phyloP scores from a whole-genome alignment of 2,329 filamentous ascomycete genomes.

The Botryotinia globosa region DNA sequence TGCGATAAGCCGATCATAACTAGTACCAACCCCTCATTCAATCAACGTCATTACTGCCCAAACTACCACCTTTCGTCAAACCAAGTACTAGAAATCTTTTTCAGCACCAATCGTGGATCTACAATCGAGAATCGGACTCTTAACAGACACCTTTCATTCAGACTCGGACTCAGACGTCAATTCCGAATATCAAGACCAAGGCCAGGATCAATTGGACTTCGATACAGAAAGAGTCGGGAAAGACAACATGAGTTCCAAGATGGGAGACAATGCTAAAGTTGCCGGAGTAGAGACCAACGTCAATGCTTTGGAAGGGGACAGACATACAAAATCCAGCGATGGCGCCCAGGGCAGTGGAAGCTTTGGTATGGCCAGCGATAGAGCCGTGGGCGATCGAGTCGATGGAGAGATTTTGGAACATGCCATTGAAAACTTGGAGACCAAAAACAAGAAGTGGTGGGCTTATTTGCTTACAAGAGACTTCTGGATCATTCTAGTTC shows the following conservation, averaged over 20 bases:
- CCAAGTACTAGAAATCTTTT: neutral
- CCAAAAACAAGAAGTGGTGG: constrained; percentile 56
- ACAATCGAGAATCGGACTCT: constrained; percentile 27
- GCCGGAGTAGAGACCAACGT: constrained; percentile 28
- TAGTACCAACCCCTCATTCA: neutral
- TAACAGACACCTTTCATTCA: constrained; percentile 34
- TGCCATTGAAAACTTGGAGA: constrained; percentile 56
- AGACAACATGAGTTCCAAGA: constrained; percentile 15
- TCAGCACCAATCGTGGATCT: constrained; percentile 13
- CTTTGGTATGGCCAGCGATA: constrained; percentile 23
- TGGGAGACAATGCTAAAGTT: constrained; percentile 19
- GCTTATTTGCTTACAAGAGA: constrained; percentile 79
- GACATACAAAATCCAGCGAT: constrained; percentile 31
- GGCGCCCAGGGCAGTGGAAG: constrained; percentile 22
- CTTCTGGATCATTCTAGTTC: constrained; percentile 78
- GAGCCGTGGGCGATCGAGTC: constrained; percentile 20
- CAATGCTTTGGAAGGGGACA: constrained; percentile 14
- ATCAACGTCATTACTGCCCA: neutral
- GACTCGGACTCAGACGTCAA: constrained; percentile 21
- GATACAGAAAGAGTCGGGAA: constrained; percentile 15
- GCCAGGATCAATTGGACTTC: constrained; percentile 20
- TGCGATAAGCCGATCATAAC: neutral
- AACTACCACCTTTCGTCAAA: neutral
- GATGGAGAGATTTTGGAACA: constrained; percentile 32
- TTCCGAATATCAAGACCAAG: constrained; percentile 11